These are phyloP conservation scores for Euryodendron excelsum DNA, from an alignment of 148 eudicot species.

Conservation along the genomic window DNA sequence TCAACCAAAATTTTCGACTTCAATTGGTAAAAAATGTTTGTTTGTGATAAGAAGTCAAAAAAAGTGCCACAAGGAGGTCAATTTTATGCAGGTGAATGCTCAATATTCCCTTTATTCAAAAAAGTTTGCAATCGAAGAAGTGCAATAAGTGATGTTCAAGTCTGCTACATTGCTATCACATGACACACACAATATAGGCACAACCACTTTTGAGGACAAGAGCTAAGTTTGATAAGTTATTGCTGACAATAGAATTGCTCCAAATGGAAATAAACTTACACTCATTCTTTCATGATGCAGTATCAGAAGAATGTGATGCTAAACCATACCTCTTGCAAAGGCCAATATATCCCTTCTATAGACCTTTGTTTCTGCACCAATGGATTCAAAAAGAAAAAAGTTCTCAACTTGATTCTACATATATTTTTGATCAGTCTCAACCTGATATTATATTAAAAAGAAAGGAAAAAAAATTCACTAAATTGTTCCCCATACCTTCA, in stretches of 20 bases:
- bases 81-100: neutral
- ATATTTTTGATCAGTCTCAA: no score
- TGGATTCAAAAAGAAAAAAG: slow-evolving; percentile 9
- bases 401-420: neutral
- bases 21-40: neutral
- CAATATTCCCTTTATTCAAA: neutral
- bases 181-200: neutral
- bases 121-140: neutral
- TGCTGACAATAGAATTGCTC: neutral
- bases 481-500: slow-evolving; percentile 38
- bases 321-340: slow-evolving; percentile 81
- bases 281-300: neutral
- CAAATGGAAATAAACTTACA: neutral
- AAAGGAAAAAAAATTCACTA: neutral
- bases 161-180: neutral
- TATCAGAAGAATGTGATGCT: neutral
- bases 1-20: neutral
- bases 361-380: slow-evolving; percentile 45
- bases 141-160: neutral
- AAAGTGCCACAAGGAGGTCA: neutral
- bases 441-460: neutral
- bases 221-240: neutral
- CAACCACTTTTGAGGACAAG: neutral
- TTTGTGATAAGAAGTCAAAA: neutral
- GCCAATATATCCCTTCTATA: slow-evolving; percentile 68